Evolutionary conservation across 805 yeast species (phyloP).

Genomic region (Wickerhamiella shivajii): DNA sequence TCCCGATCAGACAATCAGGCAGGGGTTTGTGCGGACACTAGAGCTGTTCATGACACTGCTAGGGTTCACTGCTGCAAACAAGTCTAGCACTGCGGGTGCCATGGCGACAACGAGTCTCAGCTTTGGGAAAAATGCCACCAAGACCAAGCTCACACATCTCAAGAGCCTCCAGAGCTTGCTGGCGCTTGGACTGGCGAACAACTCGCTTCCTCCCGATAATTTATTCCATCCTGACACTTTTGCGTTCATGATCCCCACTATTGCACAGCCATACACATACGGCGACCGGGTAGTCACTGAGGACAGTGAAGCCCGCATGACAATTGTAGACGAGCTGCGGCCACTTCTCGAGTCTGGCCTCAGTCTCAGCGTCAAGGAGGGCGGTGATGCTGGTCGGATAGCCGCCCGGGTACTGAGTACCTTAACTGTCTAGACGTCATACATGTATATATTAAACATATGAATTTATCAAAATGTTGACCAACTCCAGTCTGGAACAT

Average conservation of each 20-base stretch:
- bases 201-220: slow-evolving; percentile 12
- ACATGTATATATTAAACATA: background rate
- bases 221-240: slow-evolving; percentile 34
- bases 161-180: slow-evolving; percentile 14
- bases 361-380: slow-evolving; percentile 42
- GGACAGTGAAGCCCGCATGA: slow-evolving; percentile 42
- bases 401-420: slow-evolving; percentile 17
- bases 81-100: slow-evolving; percentile 6
- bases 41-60: slow-evolving; percentile 52
- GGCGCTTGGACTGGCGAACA: slow-evolving; percentile 10
- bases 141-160: slow-evolving; percentile 17
- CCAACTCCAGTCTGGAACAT: slow-evolving; percentile 69
- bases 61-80: slow-evolving; percentile 28
- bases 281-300: slow-evolving; percentile 34
- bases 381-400: slow-evolving; percentile 53
- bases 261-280: slow-evolving; percentile 44
- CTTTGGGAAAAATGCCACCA: slow-evolving; percentile 16
- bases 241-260: slow-evolving; percentile 39
- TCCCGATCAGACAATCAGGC: slow-evolving; percentile 23
- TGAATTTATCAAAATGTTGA: slow-evolving; percentile 38
- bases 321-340: slow-evolving; percentile 37
- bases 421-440: background rate
- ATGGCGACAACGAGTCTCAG: slow-evolving; percentile 14
- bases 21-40: slow-evolving; percentile 25
- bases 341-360: slow-evolving; percentile 38